These are phyloP conservation scores for Paecilomyces variotii DNA, from an alignment of 2,329 filamentous ascomycete species.

Conservation along the genomic window DNA sequence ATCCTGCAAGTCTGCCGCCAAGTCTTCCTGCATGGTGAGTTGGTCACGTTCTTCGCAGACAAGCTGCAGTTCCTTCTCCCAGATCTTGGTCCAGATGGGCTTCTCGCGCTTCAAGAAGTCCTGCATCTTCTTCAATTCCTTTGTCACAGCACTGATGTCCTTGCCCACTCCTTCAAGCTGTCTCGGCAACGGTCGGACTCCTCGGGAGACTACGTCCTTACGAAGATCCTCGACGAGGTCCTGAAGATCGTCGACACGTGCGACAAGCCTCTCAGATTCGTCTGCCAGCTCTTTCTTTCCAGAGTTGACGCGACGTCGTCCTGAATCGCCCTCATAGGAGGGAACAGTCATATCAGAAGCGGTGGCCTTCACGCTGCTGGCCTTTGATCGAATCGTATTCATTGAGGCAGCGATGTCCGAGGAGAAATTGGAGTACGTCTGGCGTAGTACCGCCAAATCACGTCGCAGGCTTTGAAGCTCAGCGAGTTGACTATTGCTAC, in stretches of 20 bases:
- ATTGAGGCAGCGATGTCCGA: constrained; percentile 84
- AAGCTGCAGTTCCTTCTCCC: constrained; percentile 94
- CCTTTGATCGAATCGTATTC: constrained; percentile 73
- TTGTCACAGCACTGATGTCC: constrained; percentile 71
- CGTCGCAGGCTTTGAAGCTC: constrained; percentile 78
- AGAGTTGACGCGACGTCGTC: constrained; percentile 72
- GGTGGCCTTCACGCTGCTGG: constrained; percentile 66
- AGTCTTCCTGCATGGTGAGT: constrained; percentile 90
- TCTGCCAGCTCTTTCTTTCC: constrained; percentile 81
- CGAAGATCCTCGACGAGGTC: constrained; percentile 93
- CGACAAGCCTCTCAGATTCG: constrained; percentile 85
- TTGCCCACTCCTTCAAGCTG: constrained; percentile 85
- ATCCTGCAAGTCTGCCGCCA: constrained; percentile 84
- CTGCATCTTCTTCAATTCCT: constrained; percentile 89
- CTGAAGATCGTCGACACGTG: constrained; percentile 92
- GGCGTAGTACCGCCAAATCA: constrained; percentile 82
- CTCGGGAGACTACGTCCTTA: constrained; percentile 90
- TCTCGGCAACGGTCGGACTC: constrained; percentile 80
- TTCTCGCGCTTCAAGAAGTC: constrained; percentile 88
- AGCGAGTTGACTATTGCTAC: constrained; percentile 55
- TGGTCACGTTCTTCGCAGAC: constrained; percentile 94
- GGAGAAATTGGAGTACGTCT: constrained; percentile 88
- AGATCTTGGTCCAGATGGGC: constrained; percentile 97
- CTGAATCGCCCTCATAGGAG: constrained; percentile 65
- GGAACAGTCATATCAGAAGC: constrained; percentile 65